phyloP scores from a whole-genome alignment of 2,329 filamentous ascomycete species.

The Cladosporium sphaerospermum region DNA sequence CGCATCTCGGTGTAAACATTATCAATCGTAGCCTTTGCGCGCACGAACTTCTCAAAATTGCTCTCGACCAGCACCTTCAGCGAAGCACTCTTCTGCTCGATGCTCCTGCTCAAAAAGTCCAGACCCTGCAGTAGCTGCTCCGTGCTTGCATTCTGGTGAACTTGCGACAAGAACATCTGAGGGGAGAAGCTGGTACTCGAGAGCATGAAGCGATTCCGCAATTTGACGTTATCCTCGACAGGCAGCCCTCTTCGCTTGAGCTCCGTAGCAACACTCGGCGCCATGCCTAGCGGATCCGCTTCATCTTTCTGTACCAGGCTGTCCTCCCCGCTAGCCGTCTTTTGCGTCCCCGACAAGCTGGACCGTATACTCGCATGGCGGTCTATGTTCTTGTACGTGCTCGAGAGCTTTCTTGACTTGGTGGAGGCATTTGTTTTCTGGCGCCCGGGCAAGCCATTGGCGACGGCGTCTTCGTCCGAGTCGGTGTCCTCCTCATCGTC shows the following conservation, averaged over 20 bases:
- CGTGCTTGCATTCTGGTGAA: slow-evolving; percentile 81
- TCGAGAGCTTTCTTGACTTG: slow-evolving; percentile 42
- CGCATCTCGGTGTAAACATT: slow-evolving; percentile 98
- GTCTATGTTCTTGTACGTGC: slow-evolving; percentile 79
- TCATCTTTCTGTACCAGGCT: slow-evolving; percentile 87
- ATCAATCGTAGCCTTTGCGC: slow-evolving; percentile 95
- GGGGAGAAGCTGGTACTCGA: slow-evolving; percentile 96
- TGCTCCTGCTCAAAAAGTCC: slow-evolving; percentile 79
- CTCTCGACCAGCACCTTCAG: slow-evolving; percentile 94
- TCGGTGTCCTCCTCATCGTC: slow-evolving; percentile 50
- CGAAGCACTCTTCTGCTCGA: slow-evolving; percentile 95
- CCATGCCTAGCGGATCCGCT: slow-evolving; percentile 80
- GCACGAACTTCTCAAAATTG: slow-evolving; percentile 97
- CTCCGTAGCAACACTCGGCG: slow-evolving; percentile 77
- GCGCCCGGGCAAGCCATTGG: slow-evolving; percentile 3
- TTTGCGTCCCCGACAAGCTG: slow-evolving; percentile 54
- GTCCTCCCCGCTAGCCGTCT: slow-evolving; percentile 60
- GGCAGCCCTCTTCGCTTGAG: slow-evolving; percentile 70
- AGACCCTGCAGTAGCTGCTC: slow-evolving; percentile 73
- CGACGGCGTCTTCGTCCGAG: slow-evolving; percentile 19
- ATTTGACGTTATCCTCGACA: slow-evolving; percentile 66
- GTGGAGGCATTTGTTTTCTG: slow-evolving; percentile 1
- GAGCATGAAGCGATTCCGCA: slow-evolving; percentile 85
- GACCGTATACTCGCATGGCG: slow-evolving; percentile 63
- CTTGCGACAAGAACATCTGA: slow-evolving; percentile 82